A percentile compares a stretch with the other conserved stretches of the same genome.
Evolutionary conservation across 1,139 yeast species (phyloP).

Genomic region (Debaryomyces fabryi): DNA sequence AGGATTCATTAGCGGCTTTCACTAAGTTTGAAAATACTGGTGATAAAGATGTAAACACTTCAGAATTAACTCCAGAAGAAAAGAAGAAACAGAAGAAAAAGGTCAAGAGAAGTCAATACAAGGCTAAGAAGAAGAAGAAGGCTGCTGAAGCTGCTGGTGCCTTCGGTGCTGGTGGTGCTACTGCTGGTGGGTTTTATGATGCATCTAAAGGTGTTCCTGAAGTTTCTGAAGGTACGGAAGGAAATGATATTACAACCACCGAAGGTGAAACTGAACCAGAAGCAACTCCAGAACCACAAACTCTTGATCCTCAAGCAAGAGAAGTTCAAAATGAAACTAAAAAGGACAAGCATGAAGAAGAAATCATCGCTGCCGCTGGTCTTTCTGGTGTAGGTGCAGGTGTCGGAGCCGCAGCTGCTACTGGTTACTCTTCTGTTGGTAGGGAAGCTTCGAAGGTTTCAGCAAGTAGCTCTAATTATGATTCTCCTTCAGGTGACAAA

Average conservation of each 20-base stretch:
- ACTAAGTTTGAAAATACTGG: constrained; percentile 38
- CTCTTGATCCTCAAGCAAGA: constrained; percentile 9
- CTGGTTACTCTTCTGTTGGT: constrained; percentile 15
- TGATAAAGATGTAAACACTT: constrained; percentile 26
- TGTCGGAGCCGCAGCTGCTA: constrained; percentile 16
- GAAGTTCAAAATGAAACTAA: constrained; percentile 1
- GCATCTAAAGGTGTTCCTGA: constrained; percentile 3
- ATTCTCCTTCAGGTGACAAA: not conserved
- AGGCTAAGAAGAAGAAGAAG: constrained; percentile 45
- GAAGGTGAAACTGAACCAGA: constrained; percentile 16
- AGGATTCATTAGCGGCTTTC: constrained; percentile 44
- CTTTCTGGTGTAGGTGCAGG: constrained; percentile 13
- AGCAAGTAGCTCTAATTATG: not conserved
- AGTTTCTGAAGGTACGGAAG: constrained; percentile 1
- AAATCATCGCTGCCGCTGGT: constrained; percentile 13
- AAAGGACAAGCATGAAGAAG: constrained; percentile 1
- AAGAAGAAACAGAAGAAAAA: constrained; percentile 51
- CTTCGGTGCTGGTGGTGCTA: constrained; percentile 15
- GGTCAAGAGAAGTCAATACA: constrained; percentile 50
- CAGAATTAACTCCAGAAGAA: constrained; percentile 39
- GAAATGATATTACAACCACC: not conserved
- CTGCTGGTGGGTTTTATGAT: not conserved
- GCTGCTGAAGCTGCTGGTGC: constrained; percentile 41
- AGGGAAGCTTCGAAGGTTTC: not conserved
- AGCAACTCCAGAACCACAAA: constrained; percentile 25